Evolutionary conservation across 2,329 filamentous ascomycete species (phyloP), one percentile per base, ranked within the genome.

Genomic region (Fusarium sp.): DNA sequence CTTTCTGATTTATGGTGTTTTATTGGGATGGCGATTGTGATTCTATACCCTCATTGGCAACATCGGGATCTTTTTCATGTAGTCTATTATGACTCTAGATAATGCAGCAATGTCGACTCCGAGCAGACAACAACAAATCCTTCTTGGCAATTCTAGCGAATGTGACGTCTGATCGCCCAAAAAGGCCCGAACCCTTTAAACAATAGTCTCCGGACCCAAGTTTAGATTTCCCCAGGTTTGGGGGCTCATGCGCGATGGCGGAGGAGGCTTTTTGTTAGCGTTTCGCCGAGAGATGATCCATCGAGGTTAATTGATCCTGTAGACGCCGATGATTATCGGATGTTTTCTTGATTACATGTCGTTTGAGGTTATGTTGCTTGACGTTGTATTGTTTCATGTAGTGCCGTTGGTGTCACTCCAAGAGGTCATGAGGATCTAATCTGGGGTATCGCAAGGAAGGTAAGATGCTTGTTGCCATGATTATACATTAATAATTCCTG

Each of bases 21-120:
- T 20, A 40, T 17, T 66, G 32, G 60, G 52, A 60, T 37, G 71
- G 73, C 40, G 67, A 62, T 71, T 66, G 17, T 69, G 64, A 57
- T 68, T 71, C 45, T 78, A 79, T 79, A 79, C 76, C 77, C 77
- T 76, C 63, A 66, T 74, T 78, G 66, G 66, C 63, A 70, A 69
- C 32, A 58, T 57, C 27, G 40, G 15, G 50, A 57, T 20, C 67
- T 35, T 22, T 65, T 65, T 58, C 37, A 9, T 61, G 57, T 58
- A 50, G 63, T 64, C 59, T 59, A 59, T 65, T 58, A 65, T 57
- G 57, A 57, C 47, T 68, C 67, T 30, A 70, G 62, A 70, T 70
- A 68, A 72, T 72, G 66, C 64, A 70, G 67, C 66, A 69, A 78
- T 68, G 65, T 45, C 54, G 56, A 72, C 62, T 74, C 56, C n/a